Base-by-base conservation (phyloP, 768 basidiomycete species). In the Suillus subalutaceus region DNA sequence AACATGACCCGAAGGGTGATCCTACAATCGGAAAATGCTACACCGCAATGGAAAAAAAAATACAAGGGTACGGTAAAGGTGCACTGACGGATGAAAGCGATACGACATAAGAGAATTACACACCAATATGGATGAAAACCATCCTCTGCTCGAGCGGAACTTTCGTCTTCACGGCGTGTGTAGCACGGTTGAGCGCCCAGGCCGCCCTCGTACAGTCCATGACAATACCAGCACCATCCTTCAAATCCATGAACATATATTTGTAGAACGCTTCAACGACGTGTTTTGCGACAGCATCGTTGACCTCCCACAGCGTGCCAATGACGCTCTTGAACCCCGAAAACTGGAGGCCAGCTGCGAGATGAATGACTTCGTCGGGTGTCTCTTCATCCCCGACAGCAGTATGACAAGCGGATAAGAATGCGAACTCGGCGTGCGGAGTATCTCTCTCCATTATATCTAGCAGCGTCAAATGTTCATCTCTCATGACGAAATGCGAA, bases 331-430 rank as follows among this genome's bases (percentile, higher is more conserved):
- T 70, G 50, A 64, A 74, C 1, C 73, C 73, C 0, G 68, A 63
- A 20, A 70, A 64, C 37, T 73, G 66, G 64, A 74, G 41, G 2
- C 70, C 72, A 18, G 73, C 69, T 15, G 73, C 71, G 6, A 74
- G 65, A 41, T 74, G 73, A 3, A 73, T 53, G 3, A 62, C 63
- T 52, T 74, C 73, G 32, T 72, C 73, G 0, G 70, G 69, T 0
- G 62, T 66, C 37, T 44, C 40, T 2, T 41, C 32, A 18, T 71
- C 66, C 3, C 72, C 72, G 4, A 60, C 66, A 1, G 73, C 73
- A 10, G 73, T 74, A 40, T 72, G 63, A 38, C 73, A 74, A 3
- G 73, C 73, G 4, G 73, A 73, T n/a, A 74, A 57, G 43, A 64
- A 66, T 18, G 66, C 63, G 20, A 66, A 66, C 37, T 57, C 66